A percentile compares a stretch with the other conserved stretches of the same genome.
Conservation (phyloP, 225 moss, liverwort and hornwort genomes). For the Sphagnum contortum region DNA sequence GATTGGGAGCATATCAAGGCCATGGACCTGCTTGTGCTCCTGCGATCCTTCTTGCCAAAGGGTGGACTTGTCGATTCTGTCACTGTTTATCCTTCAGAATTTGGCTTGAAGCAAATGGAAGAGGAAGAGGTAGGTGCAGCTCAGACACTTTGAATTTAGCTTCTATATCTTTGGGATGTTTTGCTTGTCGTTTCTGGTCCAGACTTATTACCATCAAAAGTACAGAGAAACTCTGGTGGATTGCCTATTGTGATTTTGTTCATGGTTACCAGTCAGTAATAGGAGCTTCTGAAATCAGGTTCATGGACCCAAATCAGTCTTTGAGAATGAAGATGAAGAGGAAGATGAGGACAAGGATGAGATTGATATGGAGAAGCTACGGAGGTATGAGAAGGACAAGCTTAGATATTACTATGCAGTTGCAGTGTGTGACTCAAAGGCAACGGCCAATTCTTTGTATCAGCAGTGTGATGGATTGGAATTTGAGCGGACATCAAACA, state of each 20-base stretch:
- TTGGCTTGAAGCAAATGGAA: slow-evolving; percentile 76
- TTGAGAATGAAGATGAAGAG: slow-evolving; percentile 37
- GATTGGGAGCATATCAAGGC: slow-evolving; percentile 91
- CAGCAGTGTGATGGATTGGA: slow-evolving; percentile 82
- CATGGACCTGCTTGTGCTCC: slow-evolving; percentile 67
- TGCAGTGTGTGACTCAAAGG: slow-evolving; percentile 74
- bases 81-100: slow-evolving; percentile 75
- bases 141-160: too few relatives aligned
- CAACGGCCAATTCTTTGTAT: slow-evolving; percentile 76
- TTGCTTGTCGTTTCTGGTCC: too few relatives aligned
- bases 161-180: too few relatives aligned
- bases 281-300: slow-evolving; percentile 7
- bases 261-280: too few relatives aligned
- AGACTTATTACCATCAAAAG: too few relatives aligned
- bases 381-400: slow-evolving; percentile 86
- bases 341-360: slow-evolving; percentile 67
- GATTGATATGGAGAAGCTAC: slow-evolving; percentile 76
- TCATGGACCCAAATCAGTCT: slow-evolving; percentile 68
- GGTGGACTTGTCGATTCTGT: slow-evolving; percentile 52
- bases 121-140: slow-evolving; percentile 41
- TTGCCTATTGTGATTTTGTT: too few relatives aligned
- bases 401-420: slow-evolving; percentile 93
- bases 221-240: too few relatives aligned
- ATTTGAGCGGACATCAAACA: slow-evolving; percentile 95
- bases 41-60: slow-evolving; percentile 84